Base-by-base conservation (phyloP, 2,329 filamentous ascomycete species). In the Neurospora sp. region DNA sequence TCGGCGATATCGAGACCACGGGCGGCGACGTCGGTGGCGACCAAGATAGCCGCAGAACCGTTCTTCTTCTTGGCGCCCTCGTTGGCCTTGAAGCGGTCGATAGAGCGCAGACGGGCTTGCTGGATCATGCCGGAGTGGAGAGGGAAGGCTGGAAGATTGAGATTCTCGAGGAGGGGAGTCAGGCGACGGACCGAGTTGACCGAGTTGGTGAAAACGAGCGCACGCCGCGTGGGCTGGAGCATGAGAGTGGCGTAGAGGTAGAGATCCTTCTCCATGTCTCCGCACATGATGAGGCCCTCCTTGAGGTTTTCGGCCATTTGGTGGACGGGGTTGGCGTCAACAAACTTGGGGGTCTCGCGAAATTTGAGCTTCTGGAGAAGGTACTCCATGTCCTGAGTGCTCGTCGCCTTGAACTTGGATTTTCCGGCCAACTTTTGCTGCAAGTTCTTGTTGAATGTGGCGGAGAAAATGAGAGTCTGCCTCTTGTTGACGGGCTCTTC, bases 101-200 rank as follows among this genome's bases (percentile, higher is more conserved):
- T 87, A 1, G 93, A 95, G 46, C 95, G 89, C n/a, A 97, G 85
- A 65, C 96, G 93, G 3, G 96, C 94, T 80, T 98, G 98, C 80
- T 99, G 96, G 0, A 89, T 86, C 96, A 99, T 98, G 73, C 93
- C 91, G 0, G 93, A 97, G 80, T 99, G 96, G 0, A 99, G 83
- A 0, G 92, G 89, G 11, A 92, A 83, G 0, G 90, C 91, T 2
- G 90, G 89, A 8, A 97, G 84, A 72, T 90, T 87, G 67, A 99
- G 88, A 74, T 92, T 92, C 75, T 95, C 89, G 1, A 99, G 86
- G 77, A 97, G 87, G 0, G 95, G 92, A 0, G 91, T 89, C 12
- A 99, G 84, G 43, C 96, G 92, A 65, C 93, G 91, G 68, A 97
- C 95, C 2, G 95, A 91, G 68, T 92, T 92, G 79, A 99, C 97